A percentile compares a stretch with the other conserved stretches of the same genome.
Conservation (phyloP, 129 eudicot species). For the Erigeron canadensis region DNA sequence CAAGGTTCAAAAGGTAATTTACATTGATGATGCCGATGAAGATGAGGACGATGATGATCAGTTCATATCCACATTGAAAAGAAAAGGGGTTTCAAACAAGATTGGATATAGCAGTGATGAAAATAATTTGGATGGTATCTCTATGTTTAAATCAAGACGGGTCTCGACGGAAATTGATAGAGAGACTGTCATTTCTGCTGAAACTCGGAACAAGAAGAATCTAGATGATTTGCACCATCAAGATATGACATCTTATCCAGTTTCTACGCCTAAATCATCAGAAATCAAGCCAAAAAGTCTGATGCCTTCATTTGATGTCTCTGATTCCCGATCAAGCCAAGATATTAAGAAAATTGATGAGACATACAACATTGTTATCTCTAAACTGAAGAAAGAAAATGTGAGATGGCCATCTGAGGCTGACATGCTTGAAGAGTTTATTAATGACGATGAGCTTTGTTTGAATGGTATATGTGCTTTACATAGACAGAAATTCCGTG, state of each 20-base stretch:
- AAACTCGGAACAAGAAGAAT: neutral
- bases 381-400: neutral
- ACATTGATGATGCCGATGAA: neutral
- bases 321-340: neutral
- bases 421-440: neutral
- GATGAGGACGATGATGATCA: conserved; percentile 5
- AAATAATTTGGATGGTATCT: neutral
- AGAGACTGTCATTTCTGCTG: neutral
- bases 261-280: neutral
- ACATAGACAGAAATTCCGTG: neutral
- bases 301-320: neutral
- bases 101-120: neutral
- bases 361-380: neutral
- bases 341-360: neutral
- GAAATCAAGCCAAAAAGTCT: neutral
- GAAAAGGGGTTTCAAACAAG: neutral
- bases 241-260: neutral
- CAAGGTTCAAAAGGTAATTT: neutral
- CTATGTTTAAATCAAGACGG: neutral
- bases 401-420: neutral
- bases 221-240: neutral
- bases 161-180: neutral
- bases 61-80: neutral
- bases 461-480: neutral
- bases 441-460: neutral